Conservation (phyloP, 1,139 yeast genomes). For the Dujonia santamariae region DNA sequence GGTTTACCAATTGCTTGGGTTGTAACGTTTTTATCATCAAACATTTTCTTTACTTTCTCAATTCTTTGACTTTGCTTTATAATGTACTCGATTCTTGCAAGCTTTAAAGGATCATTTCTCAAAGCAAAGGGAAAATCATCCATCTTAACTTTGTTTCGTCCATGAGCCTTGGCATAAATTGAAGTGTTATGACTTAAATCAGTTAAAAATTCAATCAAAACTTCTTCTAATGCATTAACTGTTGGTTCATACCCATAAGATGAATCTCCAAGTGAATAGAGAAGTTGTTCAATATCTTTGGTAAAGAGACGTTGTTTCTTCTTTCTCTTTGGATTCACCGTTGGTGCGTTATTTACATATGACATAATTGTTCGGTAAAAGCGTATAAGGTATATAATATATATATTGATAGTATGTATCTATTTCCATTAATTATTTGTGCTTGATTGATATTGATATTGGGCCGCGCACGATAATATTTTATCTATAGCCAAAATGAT, state of each 20-base stretch:
- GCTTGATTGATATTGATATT: too few relatives aligned
- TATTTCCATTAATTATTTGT: too few relatives aligned
- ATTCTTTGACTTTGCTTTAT: conserved; percentile 72
- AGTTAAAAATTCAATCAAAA: conserved; percentile 71
- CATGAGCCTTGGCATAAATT: conserved; percentile 28
- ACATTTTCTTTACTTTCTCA: conserved; percentile 76
- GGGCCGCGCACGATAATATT: too few relatives aligned
- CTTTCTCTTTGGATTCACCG: conserved; percentile 16
- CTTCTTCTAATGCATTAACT: conserved; percentile 76
- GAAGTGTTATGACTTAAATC: conserved; percentile 43
- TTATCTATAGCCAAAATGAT: too few relatives aligned
- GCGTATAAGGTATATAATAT: too few relatives aligned
- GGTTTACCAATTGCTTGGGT: conserved; percentile 12
- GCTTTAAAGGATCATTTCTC: conserved; percentile 76
- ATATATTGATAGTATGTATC: too few relatives aligned
- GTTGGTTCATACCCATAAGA: conserved; percentile 76
- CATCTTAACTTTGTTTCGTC: conserved; percentile 72
- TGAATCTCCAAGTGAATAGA: conserved; percentile 87
- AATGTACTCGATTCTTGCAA: conserved; percentile 82
- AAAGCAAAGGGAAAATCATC: conserved; percentile 88
- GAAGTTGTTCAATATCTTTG: conserved; percentile 66
- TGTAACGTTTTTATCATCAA: conserved; percentile 49
- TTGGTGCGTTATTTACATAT: not conserved
- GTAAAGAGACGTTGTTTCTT: conserved; percentile 48
- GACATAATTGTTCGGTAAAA: not conserved